Evolutionary conservation across 805 yeast genomes (phyloP).

Genomic region (Myxozyma lipomycoides): DNA sequence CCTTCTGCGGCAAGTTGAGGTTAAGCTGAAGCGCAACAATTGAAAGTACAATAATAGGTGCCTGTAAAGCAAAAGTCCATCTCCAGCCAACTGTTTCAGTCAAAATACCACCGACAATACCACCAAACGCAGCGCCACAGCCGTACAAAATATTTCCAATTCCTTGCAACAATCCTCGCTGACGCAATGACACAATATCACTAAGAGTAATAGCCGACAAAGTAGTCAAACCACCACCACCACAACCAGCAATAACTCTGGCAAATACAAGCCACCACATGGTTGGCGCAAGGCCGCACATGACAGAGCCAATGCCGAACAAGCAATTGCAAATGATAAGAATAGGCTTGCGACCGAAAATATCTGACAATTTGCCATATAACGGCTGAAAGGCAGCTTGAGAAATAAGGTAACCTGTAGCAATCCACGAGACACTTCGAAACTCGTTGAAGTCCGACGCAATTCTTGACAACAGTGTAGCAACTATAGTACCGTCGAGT

Average conservation of each 20-base stretch:
- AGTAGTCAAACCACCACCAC: slow-evolving; percentile 85
- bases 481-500: slow-evolving; percentile 52
- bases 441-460: slow-evolving; percentile 58
- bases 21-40: slow-evolving; percentile 36
- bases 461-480: slow-evolving; percentile 52
- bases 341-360: slow-evolving; percentile 44
- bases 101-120: slow-evolving; percentile 52
- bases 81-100: slow-evolving; percentile 62
- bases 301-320: slow-evolving; percentile 50
- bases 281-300: slow-evolving; percentile 44
- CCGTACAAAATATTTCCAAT: slow-evolving; percentile 73
- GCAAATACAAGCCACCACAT: slow-evolving; percentile 38
- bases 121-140: slow-evolving; percentile 73
- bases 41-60: slow-evolving; percentile 41
- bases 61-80: slow-evolving; percentile 42
- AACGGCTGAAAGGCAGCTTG: slow-evolving; percentile 74
- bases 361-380: slow-evolving; percentile 67
- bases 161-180: slow-evolving; percentile 82
- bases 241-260: slow-evolving; percentile 76
- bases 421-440: slow-evolving; percentile 62
- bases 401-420: slow-evolving; percentile 65
- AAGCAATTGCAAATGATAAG: slow-evolving; percentile 43
- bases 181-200: slow-evolving; percentile 69
- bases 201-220: slow-evolving; percentile 71
- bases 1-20: slow-evolving; percentile 30